These are phyloP conservation scores for Xylaria sp. DNA, from an alignment of 2,329 filamentous ascomycete species.

Conservation along the genomic window DNA sequence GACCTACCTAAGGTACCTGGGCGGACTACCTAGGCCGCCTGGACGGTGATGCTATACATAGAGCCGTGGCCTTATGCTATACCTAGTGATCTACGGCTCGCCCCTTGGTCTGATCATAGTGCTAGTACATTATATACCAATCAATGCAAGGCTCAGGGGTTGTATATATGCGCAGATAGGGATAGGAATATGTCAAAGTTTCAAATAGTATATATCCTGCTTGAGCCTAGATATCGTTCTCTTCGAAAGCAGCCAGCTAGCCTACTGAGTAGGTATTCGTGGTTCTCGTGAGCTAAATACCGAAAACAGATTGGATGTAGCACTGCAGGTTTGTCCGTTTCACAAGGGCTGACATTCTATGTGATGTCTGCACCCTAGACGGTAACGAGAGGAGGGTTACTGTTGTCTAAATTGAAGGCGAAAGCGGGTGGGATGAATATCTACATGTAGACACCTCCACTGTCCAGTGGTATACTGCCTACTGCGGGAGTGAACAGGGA, in stretches of 20 bases:
- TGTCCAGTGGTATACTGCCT: no score
- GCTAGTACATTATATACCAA: background rate
- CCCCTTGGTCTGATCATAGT: constrained; percentile 15
- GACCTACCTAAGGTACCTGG: no score
- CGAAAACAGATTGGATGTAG: background rate
- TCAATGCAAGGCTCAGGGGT: constrained; percentile 27
- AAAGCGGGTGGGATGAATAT: background rate
- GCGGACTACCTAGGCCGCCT: no score
- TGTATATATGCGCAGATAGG: background rate
- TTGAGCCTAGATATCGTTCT: background rate
- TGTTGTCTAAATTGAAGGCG: background rate
- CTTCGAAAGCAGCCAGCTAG: background rate
- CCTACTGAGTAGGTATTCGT: background rate
- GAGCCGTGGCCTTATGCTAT: constrained; percentile 20
- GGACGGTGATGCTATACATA: constrained; percentile 30
- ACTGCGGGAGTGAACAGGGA: no score
- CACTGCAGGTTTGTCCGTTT: background rate
- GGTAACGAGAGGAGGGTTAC: background rate
- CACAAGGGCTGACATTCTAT: background rate
- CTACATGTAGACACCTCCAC: background rate
- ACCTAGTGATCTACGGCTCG: constrained; percentile 19
- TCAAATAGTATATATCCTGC: background rate
- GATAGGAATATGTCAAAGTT: background rate
- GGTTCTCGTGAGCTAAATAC: background rate
- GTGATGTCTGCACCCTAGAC: background rate